Percentiles rank a stretch among this genome's conserved stretches.
Conservation (phyloP, 1,139 yeast species). For the Yamadazyma mexicana region DNA sequence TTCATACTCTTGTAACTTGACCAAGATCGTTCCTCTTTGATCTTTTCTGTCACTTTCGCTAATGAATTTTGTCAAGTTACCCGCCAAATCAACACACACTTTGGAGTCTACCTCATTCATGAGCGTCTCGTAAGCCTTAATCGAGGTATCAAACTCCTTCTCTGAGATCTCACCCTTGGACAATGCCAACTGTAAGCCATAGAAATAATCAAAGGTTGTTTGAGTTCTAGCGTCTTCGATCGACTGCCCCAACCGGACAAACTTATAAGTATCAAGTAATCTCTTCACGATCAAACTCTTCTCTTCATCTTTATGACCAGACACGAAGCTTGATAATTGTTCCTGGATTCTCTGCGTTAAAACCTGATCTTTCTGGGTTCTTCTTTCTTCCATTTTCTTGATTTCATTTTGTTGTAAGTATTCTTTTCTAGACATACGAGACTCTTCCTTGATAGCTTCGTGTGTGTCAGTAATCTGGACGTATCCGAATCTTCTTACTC, state of each 20-base stretch:
- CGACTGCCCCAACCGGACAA: constrained; percentile 24
- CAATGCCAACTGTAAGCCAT: constrained; percentile 45
- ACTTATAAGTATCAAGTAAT: constrained; percentile 43
- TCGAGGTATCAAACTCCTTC: constrained; percentile 25
- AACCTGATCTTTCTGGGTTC: constrained; percentile 25
- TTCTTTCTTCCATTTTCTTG: constrained; percentile 31
- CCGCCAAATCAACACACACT: constrained; percentile 30
- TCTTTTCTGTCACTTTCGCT: constrained; percentile 19
- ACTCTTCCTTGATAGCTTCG: constrained; percentile 57
- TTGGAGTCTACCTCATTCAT: constrained; percentile 22
- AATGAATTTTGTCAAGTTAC: constrained; percentile 24
- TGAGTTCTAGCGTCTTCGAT: constrained; percentile 60
- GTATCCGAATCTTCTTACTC: constrained; percentile 82
- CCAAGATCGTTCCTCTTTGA: constrained; percentile 21
- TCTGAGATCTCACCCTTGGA: constrained; percentile 39
- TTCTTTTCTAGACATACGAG: constrained; percentile 62
- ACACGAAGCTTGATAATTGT: constrained; percentile 19
- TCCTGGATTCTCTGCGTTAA: constrained; percentile 20
- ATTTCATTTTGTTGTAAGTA: constrained; percentile 52
- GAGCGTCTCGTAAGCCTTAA: constrained; percentile 27
- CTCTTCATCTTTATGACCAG: neutral
- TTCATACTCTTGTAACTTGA: constrained; percentile 20
- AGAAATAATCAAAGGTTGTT: constrained; percentile 51
- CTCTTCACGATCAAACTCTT: constrained; percentile 26
- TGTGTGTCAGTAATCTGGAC: constrained; percentile 50